These are phyloP conservation scores for Pouteria glomerata DNA, from an alignment of 148 eudicot species.

Conservation along the genomic window DNA sequence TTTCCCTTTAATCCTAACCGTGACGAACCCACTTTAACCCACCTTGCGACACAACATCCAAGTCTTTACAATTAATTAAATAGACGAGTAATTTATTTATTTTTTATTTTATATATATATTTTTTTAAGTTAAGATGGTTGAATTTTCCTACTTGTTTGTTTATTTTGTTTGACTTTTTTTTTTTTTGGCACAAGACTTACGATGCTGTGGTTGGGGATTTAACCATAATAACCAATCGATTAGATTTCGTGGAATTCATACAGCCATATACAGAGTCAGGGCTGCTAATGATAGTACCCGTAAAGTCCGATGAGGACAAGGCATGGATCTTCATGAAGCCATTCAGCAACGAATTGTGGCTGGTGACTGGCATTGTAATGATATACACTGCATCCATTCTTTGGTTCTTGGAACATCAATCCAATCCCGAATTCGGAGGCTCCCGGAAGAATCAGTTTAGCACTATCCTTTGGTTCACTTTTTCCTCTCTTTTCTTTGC, in stretches of 20 bases:
- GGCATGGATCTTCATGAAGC: slow-evolving; percentile 32
- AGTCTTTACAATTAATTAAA: too few relatives aligned
- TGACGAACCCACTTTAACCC: too few relatives aligned
- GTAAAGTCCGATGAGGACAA: not conserved
- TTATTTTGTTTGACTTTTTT: not conserved
- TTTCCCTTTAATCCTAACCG: too few relatives aligned
- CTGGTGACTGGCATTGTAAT: slow-evolving; percentile 15
- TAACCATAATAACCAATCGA: slow-evolving; percentile 30
- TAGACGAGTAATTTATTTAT: too few relatives aligned
- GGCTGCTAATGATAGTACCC: slow-evolving; percentile 24
- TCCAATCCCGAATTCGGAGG: slow-evolving; percentile 25
- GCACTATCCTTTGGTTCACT: slow-evolving; percentile 27
- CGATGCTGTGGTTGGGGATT: slow-evolving; percentile 32
- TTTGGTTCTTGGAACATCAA: slow-evolving; percentile 30
- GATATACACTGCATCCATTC: slow-evolving; percentile 22
- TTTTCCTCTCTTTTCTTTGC: slow-evolving; percentile 34
- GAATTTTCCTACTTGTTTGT: too few relatives aligned
- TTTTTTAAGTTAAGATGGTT: too few relatives aligned
- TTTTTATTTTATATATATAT: too few relatives aligned
- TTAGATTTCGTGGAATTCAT: slow-evolving; percentile 27
- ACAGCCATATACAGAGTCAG: slow-evolving; percentile 28
- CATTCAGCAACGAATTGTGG: slow-evolving; percentile 31
- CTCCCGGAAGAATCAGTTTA: slow-evolving; percentile 20
- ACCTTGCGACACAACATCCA: too few relatives aligned
- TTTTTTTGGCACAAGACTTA: slow-evolving; percentile 16